Conservation (phyloP, 805 yeast genomes). For the Cyberlindnera mrakii region DNA sequence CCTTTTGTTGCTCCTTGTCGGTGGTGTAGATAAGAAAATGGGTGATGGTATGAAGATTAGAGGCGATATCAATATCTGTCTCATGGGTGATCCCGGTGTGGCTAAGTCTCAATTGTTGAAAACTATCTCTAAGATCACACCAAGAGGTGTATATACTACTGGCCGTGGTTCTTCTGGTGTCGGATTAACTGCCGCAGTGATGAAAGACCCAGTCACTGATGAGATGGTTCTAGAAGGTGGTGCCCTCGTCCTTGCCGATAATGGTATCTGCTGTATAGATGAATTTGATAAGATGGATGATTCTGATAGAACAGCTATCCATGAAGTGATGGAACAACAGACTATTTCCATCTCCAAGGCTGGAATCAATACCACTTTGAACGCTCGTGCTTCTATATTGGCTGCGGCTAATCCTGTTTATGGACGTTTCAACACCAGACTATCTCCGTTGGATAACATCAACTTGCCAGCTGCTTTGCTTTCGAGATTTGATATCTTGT, state of each 20-base stretch:
- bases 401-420: slow-evolving; percentile 99
- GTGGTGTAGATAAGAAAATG: slow-evolving; percentile 91
- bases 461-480: slow-evolving; percentile 94
- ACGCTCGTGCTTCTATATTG: slow-evolving; percentile 89
- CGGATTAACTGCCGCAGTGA: slow-evolving; percentile 97
- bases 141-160: slow-evolving; percentile 94
- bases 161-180: slow-evolving; percentile 99
- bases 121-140: slow-evolving; percentile 87
- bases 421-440: slow-evolving; percentile 86
- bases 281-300: slow-evolving; percentile 99
- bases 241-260: slow-evolving; percentile 93
- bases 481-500: slow-evolving; percentile 90
- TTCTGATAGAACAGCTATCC: slow-evolving; percentile 92
- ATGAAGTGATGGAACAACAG: slow-evolving; percentile 99
- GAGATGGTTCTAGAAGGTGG: slow-evolving; percentile 99
- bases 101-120: slow-evolving; percentile 95
- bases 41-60: slow-evolving; percentile 97
- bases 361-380: slow-evolving; percentile 91
- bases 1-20: slow-evolving; percentile 72
- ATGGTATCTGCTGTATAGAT: slow-evolving; percentile 97
- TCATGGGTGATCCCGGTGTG: slow-evolving; percentile 99
- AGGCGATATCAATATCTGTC: slow-evolving; percentile 92
- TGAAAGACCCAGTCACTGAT: slow-evolving; percentile 98
- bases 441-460: slow-evolving; percentile 92
- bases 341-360: slow-evolving; percentile 97